Evolutionary conservation across 257 asterid species (phyloP), one percentile per base, ranked within the genome.

Genomic region (Rauvolfia tetraphylla): DNA sequence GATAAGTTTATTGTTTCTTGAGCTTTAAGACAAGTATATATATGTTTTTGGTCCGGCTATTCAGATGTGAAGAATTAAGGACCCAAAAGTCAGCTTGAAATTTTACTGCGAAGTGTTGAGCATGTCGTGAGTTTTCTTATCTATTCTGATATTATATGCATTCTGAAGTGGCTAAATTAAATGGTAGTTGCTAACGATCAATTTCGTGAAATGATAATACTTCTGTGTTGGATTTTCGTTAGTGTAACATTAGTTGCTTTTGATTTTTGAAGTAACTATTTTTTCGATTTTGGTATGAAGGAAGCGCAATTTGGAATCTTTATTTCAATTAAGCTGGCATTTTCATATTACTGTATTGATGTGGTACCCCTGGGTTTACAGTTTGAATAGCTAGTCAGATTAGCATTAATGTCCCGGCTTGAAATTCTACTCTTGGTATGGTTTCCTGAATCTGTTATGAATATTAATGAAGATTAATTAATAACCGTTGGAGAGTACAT

Each of bases 1-100:
- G 44, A 17, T 65, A 33, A 36, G 0, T 44, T 3, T 17, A 46
- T 27, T 69, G 29, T 39, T 58, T 68, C 7, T n/a, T 2, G 4
- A 27, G 51, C 56, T 4, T 66, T 13, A 0, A 67, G 58, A 6
- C 44, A 41, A 13, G 4, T 33, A 17, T n/a, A 5, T 9, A 5
- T 0, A 41, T 41, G 3, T 41, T 68, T 82, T 84, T 44, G 77
- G 5, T 36, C 36, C 25, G 72, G 69, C 58, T 74, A 23, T 83
- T 79, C 85, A 95, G 99, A 95, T 95, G 99, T 74, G 91, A 78
- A 87, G 98, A 17, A 88, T 95, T 17, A 93, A 91, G 91, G 99
- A 95, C 81, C 99, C 98, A 6, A 86, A 87, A 95, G 88, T 72
- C 83, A 91, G 97, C 83, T 97, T 95, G 86, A 96, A 95, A 81